Percentiles rank a stretch among this genome's conserved stretches.
Conservation (phyloP, 2,329 filamentous ascomycete genomes). For the Dactylellina cionopaga region DNA sequence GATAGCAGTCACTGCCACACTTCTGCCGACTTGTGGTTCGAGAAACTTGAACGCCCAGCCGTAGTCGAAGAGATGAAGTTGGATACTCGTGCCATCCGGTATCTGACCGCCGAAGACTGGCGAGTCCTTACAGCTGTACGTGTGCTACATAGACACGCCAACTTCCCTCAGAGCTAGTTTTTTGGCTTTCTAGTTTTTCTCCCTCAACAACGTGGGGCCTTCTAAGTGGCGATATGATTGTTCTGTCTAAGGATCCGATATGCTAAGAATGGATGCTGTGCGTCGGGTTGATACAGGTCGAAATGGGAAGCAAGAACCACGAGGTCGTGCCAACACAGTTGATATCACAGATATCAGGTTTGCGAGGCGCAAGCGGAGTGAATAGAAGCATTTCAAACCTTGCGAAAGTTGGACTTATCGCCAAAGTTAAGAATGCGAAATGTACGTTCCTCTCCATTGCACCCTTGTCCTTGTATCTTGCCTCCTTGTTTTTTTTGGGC, state of each 20-base stretch:
- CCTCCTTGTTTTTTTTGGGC: conserved; percentile 9
- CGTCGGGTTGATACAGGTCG: conserved; percentile 70
- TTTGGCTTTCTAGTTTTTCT: background rate
- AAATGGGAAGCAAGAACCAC: conserved; percentile 94
- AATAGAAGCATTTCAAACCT: conserved; percentile 88
- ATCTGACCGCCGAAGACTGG: conserved; percentile 93
- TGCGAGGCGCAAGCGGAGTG: conserved; percentile 80
- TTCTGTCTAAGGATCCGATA: conserved; percentile 9
- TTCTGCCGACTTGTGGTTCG: too few species aligned
- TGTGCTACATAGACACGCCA: conserved; percentile 57
- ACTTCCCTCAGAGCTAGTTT: background rate
- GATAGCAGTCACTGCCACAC: conserved; percentile 13
- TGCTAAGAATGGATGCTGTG: conserved; percentile 58
- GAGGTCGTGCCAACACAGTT: conserved; percentile 92
- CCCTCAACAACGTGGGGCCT: conserved; percentile 22
- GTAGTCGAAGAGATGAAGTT: conserved; percentile 80
- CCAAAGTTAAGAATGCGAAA: conserved; percentile 90
- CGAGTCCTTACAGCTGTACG: conserved; percentile 86
- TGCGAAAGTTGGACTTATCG: conserved; percentile 91
- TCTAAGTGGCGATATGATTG: conserved; percentile 15
- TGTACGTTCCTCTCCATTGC: conserved; percentile 63
- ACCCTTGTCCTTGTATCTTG: conserved; percentile 38
- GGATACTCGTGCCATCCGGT: conserved; percentile 91
- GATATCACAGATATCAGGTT: conserved; percentile 83
- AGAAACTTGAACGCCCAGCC: too few species aligned